phyloP scores from a whole-genome alignment of 805 yeast genomes.

The Dipodascus albidus region DNA sequence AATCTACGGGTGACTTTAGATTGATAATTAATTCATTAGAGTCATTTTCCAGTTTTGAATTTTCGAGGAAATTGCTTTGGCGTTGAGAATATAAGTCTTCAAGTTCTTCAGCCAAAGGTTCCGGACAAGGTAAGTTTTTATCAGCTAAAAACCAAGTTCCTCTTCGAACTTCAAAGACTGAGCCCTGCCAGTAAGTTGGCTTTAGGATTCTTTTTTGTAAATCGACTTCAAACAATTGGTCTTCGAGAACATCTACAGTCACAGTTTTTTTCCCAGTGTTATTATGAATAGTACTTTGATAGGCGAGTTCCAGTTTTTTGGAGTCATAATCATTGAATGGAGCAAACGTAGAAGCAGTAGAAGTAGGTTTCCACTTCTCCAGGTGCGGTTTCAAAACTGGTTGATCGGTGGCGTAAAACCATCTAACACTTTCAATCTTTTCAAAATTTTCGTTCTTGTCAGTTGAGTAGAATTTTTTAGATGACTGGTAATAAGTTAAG shows the following conservation, averaged over 20 bases:
- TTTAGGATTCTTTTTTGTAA: constrained; percentile 38
- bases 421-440: constrained; percentile 20
- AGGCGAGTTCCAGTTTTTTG: constrained; percentile 43
- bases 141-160: constrained; percentile 71
- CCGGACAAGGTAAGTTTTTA: constrained; percentile 37
- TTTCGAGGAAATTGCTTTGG: too few species aligned
- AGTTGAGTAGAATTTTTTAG: too few species aligned
- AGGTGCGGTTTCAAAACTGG: constrained; percentile 30
- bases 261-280: neutral
- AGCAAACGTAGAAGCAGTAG: constrained; percentile 40
- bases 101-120: constrained; percentile 39
- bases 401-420: constrained; percentile 80
- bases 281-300: constrained; percentile 19
- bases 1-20: neutral
- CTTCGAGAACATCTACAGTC: constrained; percentile 63
- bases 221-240: constrained; percentile 65
- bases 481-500: too few species aligned
- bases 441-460: too few species aligned
- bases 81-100: too few species aligned
- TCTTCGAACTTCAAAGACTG: constrained; percentile 67
- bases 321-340: constrained; percentile 62
- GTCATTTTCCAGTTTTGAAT: too few species aligned
- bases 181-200: constrained; percentile 87
- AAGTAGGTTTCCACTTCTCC: constrained; percentile 17
- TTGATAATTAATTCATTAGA: too few species aligned